Percentiles rank a stretch among this genome's conserved stretches.
phyloP scores from a whole-genome alignment of 2,329 filamentous ascomycete genomes.

The Scedosporium aurantiacum region DNA sequence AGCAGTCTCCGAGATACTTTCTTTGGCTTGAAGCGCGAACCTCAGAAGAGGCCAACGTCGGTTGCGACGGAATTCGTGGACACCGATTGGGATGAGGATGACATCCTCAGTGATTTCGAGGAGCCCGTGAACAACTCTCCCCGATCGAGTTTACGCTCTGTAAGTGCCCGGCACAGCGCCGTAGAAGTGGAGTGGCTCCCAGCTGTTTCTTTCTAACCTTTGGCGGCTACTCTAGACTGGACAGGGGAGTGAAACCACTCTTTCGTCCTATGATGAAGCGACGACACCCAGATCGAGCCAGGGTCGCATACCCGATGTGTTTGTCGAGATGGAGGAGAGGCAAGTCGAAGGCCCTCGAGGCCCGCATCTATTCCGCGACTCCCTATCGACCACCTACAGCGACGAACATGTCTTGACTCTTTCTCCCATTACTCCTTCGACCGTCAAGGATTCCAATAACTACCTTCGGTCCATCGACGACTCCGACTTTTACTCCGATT shows the following conservation, averaged over 20 bases:
- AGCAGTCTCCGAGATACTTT: constrained; percentile 43
- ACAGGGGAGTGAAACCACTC: constrained; percentile 70
- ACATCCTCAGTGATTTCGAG: constrained; percentile 45
- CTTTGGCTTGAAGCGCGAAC: constrained; percentile 45
- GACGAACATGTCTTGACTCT: constrained; percentile 50
- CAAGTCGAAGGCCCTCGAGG: constrained; percentile 70
- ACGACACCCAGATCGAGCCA: constrained; percentile 62
- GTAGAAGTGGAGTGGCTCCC: neutral
- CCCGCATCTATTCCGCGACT: constrained; percentile 75
- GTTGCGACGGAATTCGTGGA: constrained; percentile 69
- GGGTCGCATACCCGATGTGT: constrained; percentile 49
- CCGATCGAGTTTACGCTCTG: constrained; percentile 58
- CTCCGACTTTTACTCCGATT: constrained; percentile 10
- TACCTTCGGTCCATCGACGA: constrained; percentile 7
- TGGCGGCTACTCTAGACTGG: constrained; percentile 39
- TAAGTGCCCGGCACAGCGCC: constrained; percentile 30
- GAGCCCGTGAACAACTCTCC: constrained; percentile 45
- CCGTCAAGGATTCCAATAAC: neutral
- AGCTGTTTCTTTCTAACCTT: neutral
- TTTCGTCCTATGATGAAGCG: constrained; percentile 77
- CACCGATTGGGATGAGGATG: constrained; percentile 58
- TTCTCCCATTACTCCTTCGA: constrained; percentile 56
- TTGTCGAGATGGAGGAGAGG: constrained; percentile 38
- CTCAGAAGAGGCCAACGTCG: constrained; percentile 49
- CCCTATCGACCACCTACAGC: constrained; percentile 41